These are phyloP conservation scores for Colletotrichum sp. DNA, from an alignment of 2,329 filamentous ascomycete species.

Conservation along the genomic window DNA sequence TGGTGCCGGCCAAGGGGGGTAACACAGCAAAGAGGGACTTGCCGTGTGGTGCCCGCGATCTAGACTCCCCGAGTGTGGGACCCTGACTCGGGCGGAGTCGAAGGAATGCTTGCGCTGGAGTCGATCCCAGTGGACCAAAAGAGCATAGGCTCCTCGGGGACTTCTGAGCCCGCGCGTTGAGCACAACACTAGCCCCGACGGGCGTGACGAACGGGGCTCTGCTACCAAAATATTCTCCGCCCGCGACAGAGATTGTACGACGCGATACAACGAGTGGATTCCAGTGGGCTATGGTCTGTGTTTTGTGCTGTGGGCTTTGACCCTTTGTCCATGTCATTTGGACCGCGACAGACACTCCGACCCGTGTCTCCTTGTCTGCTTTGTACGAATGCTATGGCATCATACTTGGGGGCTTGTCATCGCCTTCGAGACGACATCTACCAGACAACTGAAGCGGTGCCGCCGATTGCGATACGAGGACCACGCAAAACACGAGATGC, in stretches of 20 bases:
- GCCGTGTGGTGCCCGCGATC: constrained; percentile 19
- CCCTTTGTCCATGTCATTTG: neutral
- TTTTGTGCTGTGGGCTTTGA: neutral
- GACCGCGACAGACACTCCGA: neutral
- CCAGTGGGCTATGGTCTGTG: constrained; percentile 2
- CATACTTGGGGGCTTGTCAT: neutral
- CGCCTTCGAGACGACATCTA: neutral
- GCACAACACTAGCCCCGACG: constrained; percentile 13
- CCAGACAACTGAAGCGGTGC: neutral
- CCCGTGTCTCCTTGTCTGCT: neutral
- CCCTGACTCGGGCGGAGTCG: constrained; percentile 21
- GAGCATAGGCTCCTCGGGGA: constrained; percentile 20
- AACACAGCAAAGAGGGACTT: constrained; percentile 4
- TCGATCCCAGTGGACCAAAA: constrained; percentile 15
- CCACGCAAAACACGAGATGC: neutral
- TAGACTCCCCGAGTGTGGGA: constrained; percentile 18
- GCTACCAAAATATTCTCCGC: constrained; percentile 22
- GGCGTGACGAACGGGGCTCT: constrained; percentile 15
- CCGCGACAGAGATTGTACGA: constrained; percentile 20
- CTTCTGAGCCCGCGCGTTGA: constrained; percentile 18
- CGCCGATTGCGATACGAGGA: neutral
- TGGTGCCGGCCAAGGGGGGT: neutral
- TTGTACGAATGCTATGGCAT: neutral
- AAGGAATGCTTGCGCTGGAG: constrained; percentile 15
- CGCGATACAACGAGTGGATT: constrained; percentile 5